Conservation (phyloP, 148 eudicot genomes). For the Limonium bicolor region DNA sequence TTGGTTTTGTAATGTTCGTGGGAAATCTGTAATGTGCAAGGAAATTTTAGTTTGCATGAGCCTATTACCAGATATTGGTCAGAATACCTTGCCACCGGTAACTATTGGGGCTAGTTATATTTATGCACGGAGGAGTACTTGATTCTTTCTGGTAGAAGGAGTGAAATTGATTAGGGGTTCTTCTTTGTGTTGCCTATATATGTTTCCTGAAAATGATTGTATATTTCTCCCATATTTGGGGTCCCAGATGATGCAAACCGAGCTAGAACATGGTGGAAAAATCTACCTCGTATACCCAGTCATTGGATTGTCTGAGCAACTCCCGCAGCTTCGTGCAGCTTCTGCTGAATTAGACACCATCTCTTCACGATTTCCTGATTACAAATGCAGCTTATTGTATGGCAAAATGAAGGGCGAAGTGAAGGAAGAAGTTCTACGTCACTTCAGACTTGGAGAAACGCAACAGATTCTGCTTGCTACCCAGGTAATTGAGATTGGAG, state of each 20-base stretch:
- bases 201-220: too few species aligned
- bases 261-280: constrained; percentile 66
- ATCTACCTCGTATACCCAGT: constrained; percentile 77
- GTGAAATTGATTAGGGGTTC: too few species aligned
- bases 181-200: too few species aligned
- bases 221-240: too few species aligned
- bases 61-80: too few species aligned
- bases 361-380: constrained; percentile 33
- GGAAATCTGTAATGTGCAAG: too few species aligned
- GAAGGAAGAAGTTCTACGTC: constrained; percentile 61
- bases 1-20: too few species aligned
- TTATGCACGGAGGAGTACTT: too few species aligned
- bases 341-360: constrained; percentile 59
- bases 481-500: constrained; percentile 83
- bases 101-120: too few species aligned
- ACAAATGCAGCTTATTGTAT: constrained; percentile 74
- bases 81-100: too few species aligned
- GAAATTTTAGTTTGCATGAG: too few species aligned
- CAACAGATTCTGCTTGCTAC: constrained; percentile 77
- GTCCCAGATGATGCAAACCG: constrained; percentile 80
- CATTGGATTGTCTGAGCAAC: constrained; percentile 70
- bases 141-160: too few species aligned
- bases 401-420: constrained; percentile 80
- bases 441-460: constrained; percentile 65
- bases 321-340: constrained; percentile 92